Percentiles rank a stretch among this genome's conserved stretches.
Conservation (phyloP, 179 eudicot genomes). For the Beta corolliflora region DNA sequence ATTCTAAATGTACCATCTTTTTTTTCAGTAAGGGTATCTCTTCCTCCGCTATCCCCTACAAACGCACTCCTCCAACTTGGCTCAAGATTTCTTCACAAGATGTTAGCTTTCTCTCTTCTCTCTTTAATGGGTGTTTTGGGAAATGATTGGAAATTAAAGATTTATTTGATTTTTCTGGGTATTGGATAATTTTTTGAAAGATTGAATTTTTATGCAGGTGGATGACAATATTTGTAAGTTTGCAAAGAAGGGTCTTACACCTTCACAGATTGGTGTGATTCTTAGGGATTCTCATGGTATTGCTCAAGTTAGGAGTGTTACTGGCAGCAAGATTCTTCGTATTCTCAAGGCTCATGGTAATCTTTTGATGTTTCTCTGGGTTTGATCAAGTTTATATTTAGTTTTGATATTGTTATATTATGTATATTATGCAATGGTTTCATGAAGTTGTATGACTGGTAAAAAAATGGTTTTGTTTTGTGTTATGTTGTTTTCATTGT, state of each 20-base stretch:
- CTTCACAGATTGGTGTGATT: constrained; percentile 53
- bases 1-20: not conserved
- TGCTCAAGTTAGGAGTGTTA: constrained; percentile 50
- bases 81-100: constrained; percentile 36
- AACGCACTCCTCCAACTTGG: constrained; percentile 41
- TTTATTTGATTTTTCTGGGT: too few relatives aligned
- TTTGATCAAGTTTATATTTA: not conserved
- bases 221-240: constrained; percentile 48
- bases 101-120: constrained; percentile 2
- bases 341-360: constrained; percentile 56
- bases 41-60: constrained; percentile 36
- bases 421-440: too few relatives aligned
- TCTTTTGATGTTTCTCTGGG: not conserved
- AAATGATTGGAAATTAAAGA: not conserved
- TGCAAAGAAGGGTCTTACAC: constrained; percentile 49
- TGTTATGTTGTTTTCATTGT: too few relatives aligned
- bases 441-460: too few relatives aligned
- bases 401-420: not conserved
- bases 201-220: constrained; percentile 21
- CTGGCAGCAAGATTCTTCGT: constrained; percentile 51
- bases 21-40: constrained; percentile 41
- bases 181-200: not conserved
- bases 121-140: not conserved
- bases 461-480: too few relatives aligned
- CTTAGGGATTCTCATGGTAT: constrained; percentile 55